Evolutionary conservation across 2,329 filamentous ascomycete species (phyloP).

Genomic region (Penicillium sp.): DNA sequence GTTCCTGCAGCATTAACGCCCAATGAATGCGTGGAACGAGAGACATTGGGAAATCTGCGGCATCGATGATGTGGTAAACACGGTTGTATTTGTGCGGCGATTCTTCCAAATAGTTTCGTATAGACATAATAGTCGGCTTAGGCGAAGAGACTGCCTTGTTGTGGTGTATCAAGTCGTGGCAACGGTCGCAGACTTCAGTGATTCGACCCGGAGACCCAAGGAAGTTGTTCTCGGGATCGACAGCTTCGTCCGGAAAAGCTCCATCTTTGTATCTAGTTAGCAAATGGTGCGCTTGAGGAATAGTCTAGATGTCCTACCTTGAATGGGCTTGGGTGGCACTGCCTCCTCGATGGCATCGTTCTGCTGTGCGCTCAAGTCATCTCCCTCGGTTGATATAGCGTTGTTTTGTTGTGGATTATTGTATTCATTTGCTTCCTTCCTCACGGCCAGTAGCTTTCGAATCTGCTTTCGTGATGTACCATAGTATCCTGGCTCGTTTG

Average conservation of each 20-base stretch:
- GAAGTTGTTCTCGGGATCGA: slow-evolving; percentile 20
- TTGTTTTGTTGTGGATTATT: slow-evolving; percentile 15
- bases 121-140: slow-evolving; percentile 76
- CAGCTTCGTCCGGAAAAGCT: slow-evolving; percentile 22
- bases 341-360: background rate
- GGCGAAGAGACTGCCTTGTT: slow-evolving; percentile 67
- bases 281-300: background rate
- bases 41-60: slow-evolving; percentile 95
- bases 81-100: slow-evolving; percentile 90
- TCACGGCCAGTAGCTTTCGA: slow-evolving; percentile 34
- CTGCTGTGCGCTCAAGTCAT: background rate
- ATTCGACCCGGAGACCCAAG: slow-evolving; percentile 19
- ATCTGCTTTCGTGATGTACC: slow-evolving; percentile 49
- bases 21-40: slow-evolving; percentile 73
- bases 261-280: slow-evolving; percentile 17
- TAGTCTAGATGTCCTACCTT: slow-evolving; percentile 8
- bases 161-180: slow-evolving; percentile 78
- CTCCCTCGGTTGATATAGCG: slow-evolving; percentile 9
- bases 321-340: slow-evolving; percentile 14
- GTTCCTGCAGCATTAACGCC: slow-evolving; percentile 66
- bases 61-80: slow-evolving; percentile 92
- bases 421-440: slow-evolving; percentile 14
- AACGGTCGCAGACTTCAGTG: slow-evolving; percentile 70
- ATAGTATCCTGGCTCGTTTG: slow-evolving; percentile 59
- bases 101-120: slow-evolving; percentile 80